A percentile compares a stretch with the other conserved stretches of the same genome.
Conservation (phyloP, 768 basidiomycete genomes). For the Panaeolus papilionaceus region DNA sequence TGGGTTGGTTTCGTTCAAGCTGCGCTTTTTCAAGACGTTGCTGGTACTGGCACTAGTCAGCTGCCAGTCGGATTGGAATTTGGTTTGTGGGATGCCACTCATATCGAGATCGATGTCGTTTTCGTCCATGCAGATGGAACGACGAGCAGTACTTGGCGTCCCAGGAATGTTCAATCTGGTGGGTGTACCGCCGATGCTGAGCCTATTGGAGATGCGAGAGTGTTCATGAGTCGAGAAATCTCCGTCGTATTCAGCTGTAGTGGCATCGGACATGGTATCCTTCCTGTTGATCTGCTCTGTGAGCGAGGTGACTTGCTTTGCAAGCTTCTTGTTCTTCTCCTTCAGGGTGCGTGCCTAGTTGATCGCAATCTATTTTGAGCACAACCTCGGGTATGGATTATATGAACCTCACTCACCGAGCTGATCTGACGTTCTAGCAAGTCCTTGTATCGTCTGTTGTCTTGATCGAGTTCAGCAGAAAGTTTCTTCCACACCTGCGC, state of each 20-base stretch:
- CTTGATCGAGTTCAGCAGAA: conserved; percentile 31
- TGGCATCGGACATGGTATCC: conserved; percentile 24
- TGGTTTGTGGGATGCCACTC: conserved; percentile 46
- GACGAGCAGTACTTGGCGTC: conserved; percentile 21
- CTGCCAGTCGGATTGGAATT: conserved; percentile 46
- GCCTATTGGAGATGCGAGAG: conserved; percentile 22
- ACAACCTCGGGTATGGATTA: neutral
- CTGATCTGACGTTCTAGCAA: conserved; percentile 36
- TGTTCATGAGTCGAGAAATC: conserved; percentile 31
- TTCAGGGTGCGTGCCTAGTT: conserved; percentile 29
- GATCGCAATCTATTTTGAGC: conserved; percentile 11
- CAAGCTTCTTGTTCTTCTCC: conserved; percentile 31
- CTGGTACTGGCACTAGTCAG: conserved; percentile 22
- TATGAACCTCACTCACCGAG: conserved; percentile 29
- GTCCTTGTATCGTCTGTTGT: conserved; percentile 37
- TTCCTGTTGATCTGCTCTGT: conserved; percentile 23
- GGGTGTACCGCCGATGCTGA: conserved; percentile 17
- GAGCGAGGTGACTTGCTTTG: conserved; percentile 28
- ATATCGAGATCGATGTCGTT: conserved; percentile 36
- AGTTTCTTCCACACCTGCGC: conserved; percentile 25
- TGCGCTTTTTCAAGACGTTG: conserved; percentile 31
- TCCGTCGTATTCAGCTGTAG: conserved; percentile 32
- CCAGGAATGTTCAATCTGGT: conserved; percentile 1
- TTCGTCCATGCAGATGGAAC: conserved; percentile 21
- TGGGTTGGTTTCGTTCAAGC: conserved; percentile 21